Percentiles rank a stretch among this genome's conserved stretches.
These are phyloP conservation scores for Pharnaceum exiguum DNA, from an alignment of 148 eudicot species.

Conservation along the genomic window DNA sequence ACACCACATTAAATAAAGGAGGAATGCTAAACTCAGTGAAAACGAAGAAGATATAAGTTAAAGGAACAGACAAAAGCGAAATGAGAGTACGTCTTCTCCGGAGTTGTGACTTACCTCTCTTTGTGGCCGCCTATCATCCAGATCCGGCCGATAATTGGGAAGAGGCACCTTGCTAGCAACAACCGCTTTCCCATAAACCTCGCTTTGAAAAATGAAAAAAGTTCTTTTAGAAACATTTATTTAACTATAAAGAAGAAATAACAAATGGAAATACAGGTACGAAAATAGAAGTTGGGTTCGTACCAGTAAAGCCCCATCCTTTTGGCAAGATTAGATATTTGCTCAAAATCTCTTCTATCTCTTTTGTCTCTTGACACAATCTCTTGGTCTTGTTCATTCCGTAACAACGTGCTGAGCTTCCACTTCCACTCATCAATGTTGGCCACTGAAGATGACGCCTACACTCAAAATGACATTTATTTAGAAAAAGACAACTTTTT, in stretches of 20 bases:
- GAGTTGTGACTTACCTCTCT: constrained; percentile 61
- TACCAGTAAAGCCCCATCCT: constrained; percentile 96
- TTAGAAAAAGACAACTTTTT: background rate
- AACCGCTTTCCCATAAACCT: constrained; percentile 83
- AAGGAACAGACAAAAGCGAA: background rate
- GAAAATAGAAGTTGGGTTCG: constrained; percentile 1
- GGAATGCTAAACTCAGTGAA: background rate
- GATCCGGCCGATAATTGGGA: constrained; percentile 96
- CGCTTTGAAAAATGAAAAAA: constrained; percentile 37
- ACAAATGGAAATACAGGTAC: background rate
- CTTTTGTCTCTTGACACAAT: constrained; percentile 86
- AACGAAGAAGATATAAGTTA: background rate
- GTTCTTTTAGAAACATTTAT: background rate
- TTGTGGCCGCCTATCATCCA: constrained; percentile 98
- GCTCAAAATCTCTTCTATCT: constrained; percentile 87
- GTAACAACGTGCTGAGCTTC: constrained; percentile 85
- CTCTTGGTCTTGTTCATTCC: constrained; percentile 78
- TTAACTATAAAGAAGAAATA: background rate
- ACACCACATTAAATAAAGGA: no score
- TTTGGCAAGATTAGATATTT: constrained; percentile 87
- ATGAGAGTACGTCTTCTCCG: background rate
- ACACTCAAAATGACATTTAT: constrained; percentile 15
- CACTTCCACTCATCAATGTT: constrained; percentile 99
- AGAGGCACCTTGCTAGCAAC: constrained; percentile 98
- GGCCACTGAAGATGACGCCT: constrained; percentile 95